Evolutionary conservation across 352 stramenopile species (phyloP), one percentile per base, ranked within the genome.

Genomic region (Pythium rhizo-oryzae): DNA sequence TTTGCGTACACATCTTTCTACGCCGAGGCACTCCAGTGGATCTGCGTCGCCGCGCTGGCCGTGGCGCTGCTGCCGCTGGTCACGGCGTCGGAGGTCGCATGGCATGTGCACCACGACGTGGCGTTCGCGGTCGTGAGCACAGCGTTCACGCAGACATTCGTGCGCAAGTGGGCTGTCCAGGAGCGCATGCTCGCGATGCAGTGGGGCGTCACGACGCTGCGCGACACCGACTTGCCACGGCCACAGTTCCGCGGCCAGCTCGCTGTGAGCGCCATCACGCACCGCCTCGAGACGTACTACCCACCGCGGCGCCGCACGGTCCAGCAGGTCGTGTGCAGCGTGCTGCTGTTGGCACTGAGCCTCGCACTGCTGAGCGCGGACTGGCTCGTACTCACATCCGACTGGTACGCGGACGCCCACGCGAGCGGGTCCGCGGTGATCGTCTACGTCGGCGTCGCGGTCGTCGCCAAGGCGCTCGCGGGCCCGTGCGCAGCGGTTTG

Each of bases 1-100:
- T 91, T 81, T 62, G 78, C 79, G 47, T 92, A 90, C 72, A 79
- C 80, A 35, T 86, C 78, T 35, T 90, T 82, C 67, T 85, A 82
- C 47, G 78, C 81, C 5, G 63, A 70, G 9, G 62, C 71, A 11
- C 60, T 92, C 35, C 84, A 81, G 56, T 69, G 52, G 39, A 56
- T 91, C 8, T 78, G 71, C 15, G 59, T 67, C 5, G 19, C 71
- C 1, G 77, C 76, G 5, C 44, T 87, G 1, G 16, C 52, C 0
- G 53, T 47, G 0, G 28, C 53, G 0, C 16, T 87, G 54, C 71
- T 94, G 9, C 41, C 60, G 13, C 11, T 85, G 12, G 39, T 71
- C 16, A 15, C 28, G 19, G 66, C 35, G 3, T 58, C 47, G 16
- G 30, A 46, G 23, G 9, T 46, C n/a, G 15, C 65, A 15, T 0